These are phyloP conservation scores for Neonectria faginata DNA, from an alignment of 2,329 filamentous ascomycete species.

Conservation along the genomic window DNA sequence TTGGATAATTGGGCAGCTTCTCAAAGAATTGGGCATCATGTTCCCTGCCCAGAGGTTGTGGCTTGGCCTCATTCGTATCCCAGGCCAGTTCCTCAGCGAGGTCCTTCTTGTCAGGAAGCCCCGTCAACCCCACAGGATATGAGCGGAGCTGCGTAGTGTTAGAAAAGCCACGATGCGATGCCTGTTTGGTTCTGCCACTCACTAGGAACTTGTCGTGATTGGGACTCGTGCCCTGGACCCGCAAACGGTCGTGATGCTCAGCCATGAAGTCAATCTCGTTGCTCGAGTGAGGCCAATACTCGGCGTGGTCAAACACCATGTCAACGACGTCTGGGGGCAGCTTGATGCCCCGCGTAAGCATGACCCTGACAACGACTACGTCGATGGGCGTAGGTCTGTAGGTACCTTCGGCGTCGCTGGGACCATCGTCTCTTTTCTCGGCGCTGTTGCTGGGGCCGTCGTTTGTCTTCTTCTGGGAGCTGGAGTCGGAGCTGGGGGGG, in stretches of 20 bases:
- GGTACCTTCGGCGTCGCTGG: constrained; percentile 1
- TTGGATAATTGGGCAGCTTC: constrained; percentile 53
- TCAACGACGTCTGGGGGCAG: constrained; percentile 69
- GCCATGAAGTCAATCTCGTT: constrained; percentile 47
- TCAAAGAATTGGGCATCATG: constrained; percentile 48
- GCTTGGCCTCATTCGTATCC: constrained; percentile 46
- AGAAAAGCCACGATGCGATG: background rate
- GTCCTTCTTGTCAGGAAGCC: constrained; percentile 45
- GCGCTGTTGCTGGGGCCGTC: constrained; percentile 13
- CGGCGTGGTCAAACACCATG: constrained; percentile 67
- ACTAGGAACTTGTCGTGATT: constrained; percentile 52
- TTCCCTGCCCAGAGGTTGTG: constrained; percentile 43
- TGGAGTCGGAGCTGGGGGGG: background rate
- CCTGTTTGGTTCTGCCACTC: constrained; percentile 23
- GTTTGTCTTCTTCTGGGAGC: background rate
- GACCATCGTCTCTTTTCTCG: background rate
- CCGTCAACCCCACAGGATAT: constrained; percentile 53
- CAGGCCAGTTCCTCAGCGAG: constrained; percentile 47
- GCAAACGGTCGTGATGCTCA: constrained; percentile 39
- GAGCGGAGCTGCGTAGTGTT: constrained; percentile 50
- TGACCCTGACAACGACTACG: constrained; percentile 60
- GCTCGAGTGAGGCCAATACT: constrained; percentile 70
- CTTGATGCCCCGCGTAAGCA: constrained; percentile 56
- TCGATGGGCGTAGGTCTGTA: constrained; percentile 59
- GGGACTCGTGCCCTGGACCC: constrained; percentile 39